Percentiles rank a stretch among this genome's conserved stretches.
These are phyloP conservation scores for Podila minutissima DNA, from an alignment of 192 early-diverging fungal genomes.

Conservation along the genomic window DNA sequence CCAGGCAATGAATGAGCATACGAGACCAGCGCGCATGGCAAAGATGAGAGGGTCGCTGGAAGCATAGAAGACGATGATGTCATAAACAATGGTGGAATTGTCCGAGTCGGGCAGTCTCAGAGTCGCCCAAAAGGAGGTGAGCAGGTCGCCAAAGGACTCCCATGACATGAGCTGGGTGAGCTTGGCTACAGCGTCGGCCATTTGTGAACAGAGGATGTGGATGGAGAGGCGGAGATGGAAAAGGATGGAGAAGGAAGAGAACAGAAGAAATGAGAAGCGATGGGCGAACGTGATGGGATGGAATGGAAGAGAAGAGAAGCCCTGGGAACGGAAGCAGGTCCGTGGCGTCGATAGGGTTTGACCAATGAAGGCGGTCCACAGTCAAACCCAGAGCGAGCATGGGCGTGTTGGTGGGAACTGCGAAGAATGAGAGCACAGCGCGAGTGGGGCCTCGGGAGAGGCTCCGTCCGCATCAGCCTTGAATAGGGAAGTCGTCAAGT, in stretches of 20 bases:
- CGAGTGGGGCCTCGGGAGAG: too few species aligned
- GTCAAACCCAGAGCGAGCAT: too few species aligned
- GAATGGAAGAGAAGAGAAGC: neutral
- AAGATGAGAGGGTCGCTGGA: conserved; percentile 51
- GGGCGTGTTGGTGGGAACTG: too few species aligned
- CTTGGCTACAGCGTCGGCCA: neutral
- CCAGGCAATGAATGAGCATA: conserved; percentile 47
- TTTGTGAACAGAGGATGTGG: neutral
- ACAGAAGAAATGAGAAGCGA: neutral
- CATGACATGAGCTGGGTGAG: conserved; percentile 25
- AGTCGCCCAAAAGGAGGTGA: conserved; percentile 9
- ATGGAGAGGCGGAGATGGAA: too few species aligned
- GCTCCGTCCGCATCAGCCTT: too few species aligned
- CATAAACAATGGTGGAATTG: conserved; percentile 18
- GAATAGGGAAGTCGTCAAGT: too few species aligned
- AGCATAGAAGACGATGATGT: conserved; percentile 40
- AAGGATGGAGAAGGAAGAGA: too few species aligned
- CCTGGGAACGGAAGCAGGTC: neutral
- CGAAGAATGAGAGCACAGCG: too few species aligned
- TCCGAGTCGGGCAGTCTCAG: conserved; percentile 24
- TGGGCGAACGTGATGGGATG: neutral
- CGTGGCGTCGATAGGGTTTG: too few species aligned
- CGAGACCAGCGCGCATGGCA: conserved; percentile 21
- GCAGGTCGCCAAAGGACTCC: conserved; percentile 12
- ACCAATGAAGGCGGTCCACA: too few species aligned